A percentile compares a stretch with the other conserved stretches of the same genome.
phyloP scores from a whole-genome alignment of 805 yeast species.

The Lipomyces anomalus region DNA sequence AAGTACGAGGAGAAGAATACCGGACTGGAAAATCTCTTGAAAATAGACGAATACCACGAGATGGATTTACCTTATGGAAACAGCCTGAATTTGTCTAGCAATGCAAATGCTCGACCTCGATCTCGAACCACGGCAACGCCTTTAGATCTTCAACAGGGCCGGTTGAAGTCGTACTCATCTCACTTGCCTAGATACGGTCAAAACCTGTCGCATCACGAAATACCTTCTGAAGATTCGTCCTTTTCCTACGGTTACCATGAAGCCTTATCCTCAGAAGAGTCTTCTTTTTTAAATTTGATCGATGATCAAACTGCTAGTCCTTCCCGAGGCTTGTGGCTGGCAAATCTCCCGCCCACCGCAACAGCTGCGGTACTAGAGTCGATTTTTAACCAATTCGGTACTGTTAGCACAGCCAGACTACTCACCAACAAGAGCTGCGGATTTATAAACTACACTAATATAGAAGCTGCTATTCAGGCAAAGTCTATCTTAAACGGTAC shows the following conservation, averaged over 20 bases:
- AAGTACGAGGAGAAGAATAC: constrained; percentile 13
- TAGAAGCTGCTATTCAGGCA: constrained; percentile 75
- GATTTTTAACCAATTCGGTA: constrained; percentile 58
- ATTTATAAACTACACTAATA: constrained; percentile 63
- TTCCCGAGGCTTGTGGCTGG: constrained; percentile 68
- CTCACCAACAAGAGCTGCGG: constrained; percentile 44
- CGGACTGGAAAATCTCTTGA: constrained; percentile 13
- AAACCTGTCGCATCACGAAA: too few species aligned
- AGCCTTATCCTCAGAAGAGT: constrained; percentile 11
- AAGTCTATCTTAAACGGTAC: constrained; percentile 72
- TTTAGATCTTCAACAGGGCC: background rate
- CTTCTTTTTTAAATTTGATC: constrained; percentile 35
- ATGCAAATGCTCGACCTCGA: constrained; percentile 13
- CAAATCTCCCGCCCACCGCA: constrained; percentile 64
- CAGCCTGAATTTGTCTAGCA: constrained; percentile 1
- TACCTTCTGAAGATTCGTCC: background rate
- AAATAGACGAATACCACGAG: constrained; percentile 17
- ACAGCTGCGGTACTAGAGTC: constrained; percentile 55
- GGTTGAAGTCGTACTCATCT: background rate
- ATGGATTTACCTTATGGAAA: constrained; percentile 2
- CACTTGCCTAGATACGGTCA: background rate
- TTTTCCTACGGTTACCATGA: constrained; percentile 8
- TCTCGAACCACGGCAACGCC: constrained; percentile 14
- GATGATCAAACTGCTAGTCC: constrained; percentile 69
- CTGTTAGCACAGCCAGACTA: constrained; percentile 54